Evolutionary conservation across 2,329 filamentous ascomycete species (phyloP), one percentile per base, ranked within the genome.

Genomic region (Colletotrichum lindemuthianum): DNA sequence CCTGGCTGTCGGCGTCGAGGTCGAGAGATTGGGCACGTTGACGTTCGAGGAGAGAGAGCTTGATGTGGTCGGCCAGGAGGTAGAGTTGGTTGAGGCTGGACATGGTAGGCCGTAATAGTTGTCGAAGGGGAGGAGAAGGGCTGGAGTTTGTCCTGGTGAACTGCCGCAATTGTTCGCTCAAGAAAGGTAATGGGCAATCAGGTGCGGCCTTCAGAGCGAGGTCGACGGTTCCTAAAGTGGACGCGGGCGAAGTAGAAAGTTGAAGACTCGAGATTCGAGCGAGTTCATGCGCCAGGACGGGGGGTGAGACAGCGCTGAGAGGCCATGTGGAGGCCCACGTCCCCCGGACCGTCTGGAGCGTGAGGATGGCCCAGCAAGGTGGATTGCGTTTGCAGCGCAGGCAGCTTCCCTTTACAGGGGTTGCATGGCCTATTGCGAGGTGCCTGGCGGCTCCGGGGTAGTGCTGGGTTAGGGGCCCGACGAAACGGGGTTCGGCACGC

Each of bases 31-130:
- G 88, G 52, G 94, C 93, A 63, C 95, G 90, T 79, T 97, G 90
- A 63, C 95, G 89, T 81, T 98, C 96, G 33, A 98, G 88, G 13
- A 99, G 86, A 12, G 94, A 97, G 67, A 98, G 88, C 80, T 98
- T 97, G 84, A 98, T 92, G 79, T 98, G 95, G 80, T 99, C 96
- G 73, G 94, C 93, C 63, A 98, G 88, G 58, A 98, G 90, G 76
- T 94, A 93, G 70, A 98, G 90, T 78, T 97, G 94, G 73, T 88
- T 89, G 43, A 86, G 79, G 70, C 85, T 89, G 67, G 84, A 80
- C 84, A 86, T 86, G 73, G 66, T 74, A 69, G 60, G 44, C 3
- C n/a, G 34, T 32, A 37, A 16, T n/a, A 11, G 36, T 37, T 45
- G 33, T 12, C 8, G 43, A 47, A 15, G 10, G 24, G 33, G 24